Conservation (phyloP, 2,329 filamentous ascomycete species). For the Pseudomassariella vexata region DNA sequence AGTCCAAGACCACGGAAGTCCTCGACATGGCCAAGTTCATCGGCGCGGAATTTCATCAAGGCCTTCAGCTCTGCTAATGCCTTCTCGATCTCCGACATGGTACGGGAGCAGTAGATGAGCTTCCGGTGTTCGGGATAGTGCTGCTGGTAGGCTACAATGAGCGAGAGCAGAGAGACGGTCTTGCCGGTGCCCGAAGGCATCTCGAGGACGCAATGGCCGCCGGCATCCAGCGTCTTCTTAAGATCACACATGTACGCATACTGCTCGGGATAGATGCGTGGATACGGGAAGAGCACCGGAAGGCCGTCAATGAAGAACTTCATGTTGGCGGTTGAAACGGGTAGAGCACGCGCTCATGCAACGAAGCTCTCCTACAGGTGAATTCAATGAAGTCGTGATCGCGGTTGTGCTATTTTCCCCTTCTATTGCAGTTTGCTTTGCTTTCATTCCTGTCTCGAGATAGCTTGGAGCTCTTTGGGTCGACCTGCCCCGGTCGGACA, state of each 20-base stretch:
- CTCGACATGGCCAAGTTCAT: constrained; percentile 84
- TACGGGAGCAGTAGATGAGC: constrained; percentile 98
- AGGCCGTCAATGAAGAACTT: constrained; percentile 70
- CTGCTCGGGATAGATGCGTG: constrained; percentile 51
- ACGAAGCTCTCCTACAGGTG: too few species aligned
- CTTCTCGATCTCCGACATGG: constrained; percentile 99
- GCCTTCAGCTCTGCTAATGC: constrained; percentile 85
- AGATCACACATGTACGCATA: constrained; percentile 82
- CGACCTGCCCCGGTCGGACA: too few species aligned
- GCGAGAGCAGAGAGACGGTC: constrained; percentile 87
- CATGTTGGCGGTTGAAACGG: constrained; percentile 43
- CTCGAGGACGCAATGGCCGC: constrained; percentile 92
- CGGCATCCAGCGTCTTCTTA: constrained; percentile 84
- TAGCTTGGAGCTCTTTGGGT: too few species aligned
- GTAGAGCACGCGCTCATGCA: neutral
- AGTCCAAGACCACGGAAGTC: constrained; percentile 89
- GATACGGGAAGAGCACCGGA: constrained; percentile 34
- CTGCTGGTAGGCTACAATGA: constrained; percentile 96
- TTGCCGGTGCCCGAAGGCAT: constrained; percentile 99
- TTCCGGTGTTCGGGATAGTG: constrained; percentile 90
- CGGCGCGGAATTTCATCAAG: constrained; percentile 88
- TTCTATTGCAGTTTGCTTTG: too few species aligned
- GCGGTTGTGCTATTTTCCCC: too few species aligned
- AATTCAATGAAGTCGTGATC: too few species aligned
- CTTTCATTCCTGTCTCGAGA: too few species aligned